A percentile compares a stretch with the other conserved stretches of the same genome.
phyloP scores from a whole-genome alignment of 805 yeast genomes.

The Candida glaebosa region DNA sequence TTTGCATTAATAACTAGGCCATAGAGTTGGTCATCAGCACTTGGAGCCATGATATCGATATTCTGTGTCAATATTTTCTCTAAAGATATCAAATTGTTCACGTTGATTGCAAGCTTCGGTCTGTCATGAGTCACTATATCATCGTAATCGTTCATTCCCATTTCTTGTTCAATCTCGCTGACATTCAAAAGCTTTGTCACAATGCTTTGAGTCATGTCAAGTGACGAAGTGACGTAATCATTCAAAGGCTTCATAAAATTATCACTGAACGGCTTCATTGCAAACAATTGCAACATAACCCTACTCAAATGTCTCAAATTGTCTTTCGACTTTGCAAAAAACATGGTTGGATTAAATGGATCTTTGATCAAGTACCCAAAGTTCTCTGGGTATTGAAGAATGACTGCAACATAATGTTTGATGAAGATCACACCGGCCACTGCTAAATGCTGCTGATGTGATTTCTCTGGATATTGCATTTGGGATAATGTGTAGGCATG shows the following conservation, averaged over 20 bases:
- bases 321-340: slow-evolving; percentile 24
- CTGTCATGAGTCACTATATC: slow-evolving; percentile 54
- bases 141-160: slow-evolving; percentile 61
- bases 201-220: slow-evolving; percentile 43
- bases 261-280: slow-evolving; percentile 67
- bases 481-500: slow-evolving; percentile 36
- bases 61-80: slow-evolving; percentile 41
- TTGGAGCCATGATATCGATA: slow-evolving; percentile 43
- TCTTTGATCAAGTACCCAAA: slow-evolving; percentile 47
- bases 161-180: slow-evolving; percentile 56
- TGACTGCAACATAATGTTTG: slow-evolving; percentile 45
- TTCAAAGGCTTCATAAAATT: slow-evolving; percentile 77
- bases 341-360: slow-evolving; percentile 18
- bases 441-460: slow-evolving; percentile 57
- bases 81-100: slow-evolving; percentile 45
- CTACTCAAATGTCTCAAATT: slow-evolving; percentile 58
- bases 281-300: slow-evolving; percentile 60
- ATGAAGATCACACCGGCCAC: slow-evolving; percentile 66
- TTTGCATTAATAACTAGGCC: slow-evolving; percentile 40
- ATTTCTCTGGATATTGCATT: slow-evolving; percentile 52
- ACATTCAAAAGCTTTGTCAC: slow-evolving; percentile 50
- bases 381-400: slow-evolving; percentile 52
- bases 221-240: slow-evolving; percentile 57
- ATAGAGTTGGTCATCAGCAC: slow-evolving; percentile 53
- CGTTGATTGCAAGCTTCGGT: slow-evolving; percentile 43